A percentile compares a stretch with the other conserved stretches of the same genome.
These are phyloP conservation scores for Rosa lucieae DNA, from an alignment of 306 rosid species.

Conservation along the genomic window DNA sequence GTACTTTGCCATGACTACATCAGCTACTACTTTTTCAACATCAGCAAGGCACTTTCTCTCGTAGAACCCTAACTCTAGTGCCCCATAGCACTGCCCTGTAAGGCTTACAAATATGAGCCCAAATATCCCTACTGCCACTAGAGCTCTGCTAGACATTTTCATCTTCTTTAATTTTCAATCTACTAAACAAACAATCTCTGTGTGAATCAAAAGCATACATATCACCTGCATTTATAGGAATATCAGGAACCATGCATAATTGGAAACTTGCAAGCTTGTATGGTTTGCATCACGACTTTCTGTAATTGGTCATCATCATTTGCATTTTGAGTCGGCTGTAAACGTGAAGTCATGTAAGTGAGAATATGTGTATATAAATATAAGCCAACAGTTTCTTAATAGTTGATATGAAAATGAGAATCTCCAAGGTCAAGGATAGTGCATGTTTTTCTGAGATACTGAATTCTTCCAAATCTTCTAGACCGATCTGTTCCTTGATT, in stretches of 20 bases:
- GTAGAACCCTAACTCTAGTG: slow-evolving; percentile 33
- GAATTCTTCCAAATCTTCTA: not conserved
- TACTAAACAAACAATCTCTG: not conserved
- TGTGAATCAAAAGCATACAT: not conserved
- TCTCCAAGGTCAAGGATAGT: slow-evolving; percentile 9
- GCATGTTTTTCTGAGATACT: no score
- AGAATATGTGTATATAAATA: not conserved
- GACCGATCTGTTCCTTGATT: not conserved
- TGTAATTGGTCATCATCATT: not conserved
- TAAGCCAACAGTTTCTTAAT: not conserved
- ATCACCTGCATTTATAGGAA: not conserved
- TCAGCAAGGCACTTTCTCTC: slow-evolving; percentile 22
- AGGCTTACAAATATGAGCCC: slow-evolving; percentile 27
- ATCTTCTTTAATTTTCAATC: not conserved
- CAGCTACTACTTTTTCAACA: slow-evolving; percentile 26
- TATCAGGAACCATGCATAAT: not conserved
- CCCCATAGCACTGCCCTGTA: slow-evolving; percentile 12
- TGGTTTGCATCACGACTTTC: slow-evolving; percentile 8
- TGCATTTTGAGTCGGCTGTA: not conserved
- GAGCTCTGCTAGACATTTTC: slow-evolving; percentile 11
- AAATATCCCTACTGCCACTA: not conserved
- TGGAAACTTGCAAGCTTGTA: not conserved
- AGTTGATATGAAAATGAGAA: not conserved
- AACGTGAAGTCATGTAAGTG: slow-evolving; percentile 11
- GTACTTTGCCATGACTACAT: not conserved